A percentile compares a stretch with the other conserved stretches of the same genome.
Conservation (phyloP, 1,284 basidiomycete genomes). For the Ceratobasidium sp. region DNA sequence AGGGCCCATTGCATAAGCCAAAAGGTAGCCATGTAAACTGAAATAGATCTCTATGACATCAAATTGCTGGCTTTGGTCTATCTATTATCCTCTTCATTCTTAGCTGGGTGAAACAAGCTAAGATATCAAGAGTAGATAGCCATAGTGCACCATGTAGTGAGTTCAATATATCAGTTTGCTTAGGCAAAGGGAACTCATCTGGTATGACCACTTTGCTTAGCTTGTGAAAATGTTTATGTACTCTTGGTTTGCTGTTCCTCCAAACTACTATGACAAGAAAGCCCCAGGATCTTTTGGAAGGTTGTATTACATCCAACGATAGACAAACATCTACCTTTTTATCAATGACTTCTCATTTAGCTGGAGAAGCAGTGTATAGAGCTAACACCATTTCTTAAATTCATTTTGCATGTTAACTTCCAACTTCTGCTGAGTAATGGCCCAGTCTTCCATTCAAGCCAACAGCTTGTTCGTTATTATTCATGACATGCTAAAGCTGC, state of each 20-base stretch:
- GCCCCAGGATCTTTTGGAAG: constrained; percentile 51
- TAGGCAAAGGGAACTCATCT: constrained; percentile 55
- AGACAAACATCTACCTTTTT: constrained; percentile 50
- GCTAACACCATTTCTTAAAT: constrained; percentile 47
- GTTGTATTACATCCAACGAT: constrained; percentile 50
- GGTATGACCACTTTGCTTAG: constrained; percentile 51
- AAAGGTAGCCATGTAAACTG: constrained; percentile 56
- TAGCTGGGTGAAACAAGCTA: constrained; percentile 55
- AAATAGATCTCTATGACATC: constrained; percentile 52
- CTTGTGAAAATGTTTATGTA: constrained; percentile 51
- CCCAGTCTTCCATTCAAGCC: constrained; percentile 48
- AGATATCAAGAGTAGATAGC: constrained; percentile 52
- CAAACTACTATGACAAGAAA: constrained; percentile 50
- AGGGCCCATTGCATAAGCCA: constrained; percentile 53
- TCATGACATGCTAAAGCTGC: no score
- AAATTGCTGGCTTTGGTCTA: constrained; percentile 51
- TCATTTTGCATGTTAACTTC: constrained; percentile 43
- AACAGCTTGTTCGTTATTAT: constrained; percentile 45
- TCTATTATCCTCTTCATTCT: constrained; percentile 49
- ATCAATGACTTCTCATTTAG: constrained; percentile 50
- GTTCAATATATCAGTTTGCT: constrained; percentile 52
- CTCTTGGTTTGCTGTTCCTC: constrained; percentile 48
- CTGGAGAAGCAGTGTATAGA: constrained; percentile 48
- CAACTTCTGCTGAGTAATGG: constrained; percentile 43
- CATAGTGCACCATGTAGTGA: constrained; percentile 50